phyloP scores from a whole-genome alignment of 441 rosid species.

The Oxalis stricta region DNA sequence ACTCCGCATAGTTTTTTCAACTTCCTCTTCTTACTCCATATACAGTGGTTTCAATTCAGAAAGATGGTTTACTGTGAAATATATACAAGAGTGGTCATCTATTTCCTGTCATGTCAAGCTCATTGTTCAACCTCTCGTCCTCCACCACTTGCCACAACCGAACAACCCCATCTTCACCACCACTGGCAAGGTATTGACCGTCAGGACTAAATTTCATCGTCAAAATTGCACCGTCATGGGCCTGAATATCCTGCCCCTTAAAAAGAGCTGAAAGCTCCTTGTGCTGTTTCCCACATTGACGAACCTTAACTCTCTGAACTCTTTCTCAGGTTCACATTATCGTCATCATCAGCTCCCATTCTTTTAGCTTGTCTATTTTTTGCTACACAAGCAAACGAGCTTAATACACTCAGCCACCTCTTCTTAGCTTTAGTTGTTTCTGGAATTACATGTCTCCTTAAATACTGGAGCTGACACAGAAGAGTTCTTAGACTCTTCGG shows the following conservation, averaged over 20 bases:
- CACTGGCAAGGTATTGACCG: slow-evolving; percentile 60
- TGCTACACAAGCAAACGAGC: slow-evolving; percentile 33
- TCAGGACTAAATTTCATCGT: slow-evolving; percentile 65
- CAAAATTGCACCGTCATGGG: slow-evolving; percentile 49
- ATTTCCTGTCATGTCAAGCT: slow-evolving; percentile 43
- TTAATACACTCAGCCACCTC: slow-evolving; percentile 50
- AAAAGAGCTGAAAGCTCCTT: slow-evolving; percentile 59
- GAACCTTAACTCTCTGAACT: slow-evolving; percentile 50
- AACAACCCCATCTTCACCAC: slow-evolving; percentile 46
- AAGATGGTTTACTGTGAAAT: slow-evolving; percentile 47
- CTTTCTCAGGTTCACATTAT: slow-evolving; percentile 13
- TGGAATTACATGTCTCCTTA: slow-evolving; percentile 15
- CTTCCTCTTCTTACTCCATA: slow-evolving; percentile 31
- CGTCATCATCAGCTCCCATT: slow-evolving; percentile 13
- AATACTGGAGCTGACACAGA: slow-evolving; percentile 26
- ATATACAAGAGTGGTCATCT: slow-evolving; percentile 54
- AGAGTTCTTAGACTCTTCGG: slow-evolving; percentile 20
- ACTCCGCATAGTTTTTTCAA: slow-evolving; percentile 27
- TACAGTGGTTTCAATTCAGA: slow-evolving; percentile 47
- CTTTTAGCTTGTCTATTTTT: slow-evolving; percentile 25
- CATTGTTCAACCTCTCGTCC: slow-evolving; percentile 39
- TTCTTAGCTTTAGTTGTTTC: slow-evolving; percentile 30
- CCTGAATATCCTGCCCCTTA: slow-evolving; percentile 50
- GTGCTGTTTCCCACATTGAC: slow-evolving; percentile 28
- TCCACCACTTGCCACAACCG: slow-evolving; percentile 55